Percentiles rank a stretch among this genome's conserved stretches.
Evolutionary conservation across 2,329 filamentous ascomycete genomes (phyloP).

Genomic region (Talaromyces sp.): DNA sequence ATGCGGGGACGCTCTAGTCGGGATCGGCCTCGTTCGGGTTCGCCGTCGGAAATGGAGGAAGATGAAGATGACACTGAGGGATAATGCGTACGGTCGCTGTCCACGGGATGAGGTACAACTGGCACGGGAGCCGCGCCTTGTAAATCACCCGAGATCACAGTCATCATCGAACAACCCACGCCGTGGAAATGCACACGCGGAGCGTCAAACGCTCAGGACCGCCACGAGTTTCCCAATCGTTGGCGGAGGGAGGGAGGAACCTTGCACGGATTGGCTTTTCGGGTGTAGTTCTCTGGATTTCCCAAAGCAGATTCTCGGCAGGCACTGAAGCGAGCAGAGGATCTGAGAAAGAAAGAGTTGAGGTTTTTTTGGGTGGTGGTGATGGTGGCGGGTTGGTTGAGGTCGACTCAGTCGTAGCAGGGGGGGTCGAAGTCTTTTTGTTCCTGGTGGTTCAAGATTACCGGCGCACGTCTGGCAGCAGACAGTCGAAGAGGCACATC

Average conservation of each 20-base stretch:
- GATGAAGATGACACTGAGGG: constrained; percentile 39
- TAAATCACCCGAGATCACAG: constrained; percentile 27
- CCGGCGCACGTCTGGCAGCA: neutral
- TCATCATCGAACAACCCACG: constrained; percentile 21
- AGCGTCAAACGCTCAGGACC: constrained; percentile 15
- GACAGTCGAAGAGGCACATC: neutral
- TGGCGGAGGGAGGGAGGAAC: neutral
- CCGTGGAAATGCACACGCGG: constrained; percentile 10
- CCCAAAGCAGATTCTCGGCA: neutral
- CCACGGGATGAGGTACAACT: constrained; percentile 34
- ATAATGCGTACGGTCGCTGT: constrained; percentile 33
- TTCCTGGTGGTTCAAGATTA: neutral
- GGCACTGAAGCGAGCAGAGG: neutral
- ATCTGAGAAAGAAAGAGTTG: neutral
- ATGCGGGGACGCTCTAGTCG: constrained; percentile 58
- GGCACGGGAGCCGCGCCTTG: constrained; percentile 33
- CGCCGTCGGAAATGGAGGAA: constrained; percentile 44
- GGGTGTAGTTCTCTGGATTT: neutral
- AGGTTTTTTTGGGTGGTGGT: neutral
- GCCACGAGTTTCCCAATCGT: constrained; percentile 2
- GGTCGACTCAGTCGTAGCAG: neutral
- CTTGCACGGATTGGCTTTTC: neutral
- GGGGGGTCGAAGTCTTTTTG: neutral
- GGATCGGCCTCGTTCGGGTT: constrained; percentile 34
- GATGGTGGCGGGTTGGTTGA: neutral